phyloP scores from a whole-genome alignment of 805 yeast species.

The Metschnikowia similis region DNA sequence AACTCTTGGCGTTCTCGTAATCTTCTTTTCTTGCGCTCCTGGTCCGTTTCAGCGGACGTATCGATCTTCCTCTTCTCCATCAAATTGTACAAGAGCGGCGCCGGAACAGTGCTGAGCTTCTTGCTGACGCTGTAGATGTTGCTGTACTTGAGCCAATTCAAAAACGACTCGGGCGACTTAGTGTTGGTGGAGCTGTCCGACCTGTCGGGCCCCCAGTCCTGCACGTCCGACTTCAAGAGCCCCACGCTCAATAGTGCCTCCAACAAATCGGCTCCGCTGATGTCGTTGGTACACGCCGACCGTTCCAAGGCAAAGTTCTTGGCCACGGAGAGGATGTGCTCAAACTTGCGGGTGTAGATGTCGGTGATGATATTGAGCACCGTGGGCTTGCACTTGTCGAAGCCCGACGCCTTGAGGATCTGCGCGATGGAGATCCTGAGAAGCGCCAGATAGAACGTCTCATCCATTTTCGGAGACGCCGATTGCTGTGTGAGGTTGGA shows the following conservation, averaged over 20 bases:
- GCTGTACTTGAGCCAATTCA: constrained; percentile 32
- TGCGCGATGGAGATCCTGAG: constrained; percentile 44
- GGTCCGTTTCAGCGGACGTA: constrained; percentile 31
- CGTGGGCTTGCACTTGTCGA: constrained; percentile 70
- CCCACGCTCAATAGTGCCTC: constrained; percentile 65
- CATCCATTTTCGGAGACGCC: constrained; percentile 28
- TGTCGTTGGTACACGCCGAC: constrained; percentile 31
- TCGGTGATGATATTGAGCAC: constrained; percentile 77
- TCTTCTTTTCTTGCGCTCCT: constrained; percentile 31
- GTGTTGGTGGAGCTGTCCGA: constrained; percentile 35
- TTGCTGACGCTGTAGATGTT: constrained; percentile 22
- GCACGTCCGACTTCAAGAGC: constrained; percentile 48
- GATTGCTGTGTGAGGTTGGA: too few species aligned
- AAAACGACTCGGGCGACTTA: constrained; percentile 33
- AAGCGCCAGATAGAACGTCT: constrained; percentile 35
- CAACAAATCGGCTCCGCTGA: constrained; percentile 62
- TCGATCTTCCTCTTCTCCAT: constrained; percentile 38
- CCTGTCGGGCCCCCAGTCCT: constrained; percentile 47
- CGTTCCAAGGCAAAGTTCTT: constrained; percentile 44
- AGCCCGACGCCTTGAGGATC: constrained; percentile 74
- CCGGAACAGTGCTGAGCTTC: constrained; percentile 29
- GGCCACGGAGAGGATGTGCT: constrained; percentile 49
- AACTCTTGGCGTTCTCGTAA: constrained; percentile 37
- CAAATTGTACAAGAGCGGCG: constrained; percentile 26
- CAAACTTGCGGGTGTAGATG: constrained; percentile 60